These are phyloP conservation scores for Lepiota brunneoincarnata DNA, from an alignment of 768 basidiomycete genomes.

Conservation along the genomic window DNA sequence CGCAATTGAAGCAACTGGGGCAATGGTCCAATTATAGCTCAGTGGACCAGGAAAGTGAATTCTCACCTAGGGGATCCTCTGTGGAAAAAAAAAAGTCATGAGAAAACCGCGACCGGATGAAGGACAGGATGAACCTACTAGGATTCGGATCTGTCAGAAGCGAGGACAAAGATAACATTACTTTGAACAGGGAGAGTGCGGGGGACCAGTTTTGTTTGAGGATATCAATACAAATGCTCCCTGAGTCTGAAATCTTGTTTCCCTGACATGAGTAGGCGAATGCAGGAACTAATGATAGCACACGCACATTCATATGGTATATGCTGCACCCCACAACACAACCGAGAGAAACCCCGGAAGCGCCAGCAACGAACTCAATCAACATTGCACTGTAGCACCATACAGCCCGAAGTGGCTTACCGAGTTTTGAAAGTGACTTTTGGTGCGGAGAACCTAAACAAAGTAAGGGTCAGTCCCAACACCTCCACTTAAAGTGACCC, in stretches of 20 bases:
- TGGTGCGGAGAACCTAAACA: slow-evolving; percentile 71
- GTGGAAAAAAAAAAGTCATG: slow-evolving; percentile 14
- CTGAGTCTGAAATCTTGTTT: slow-evolving; percentile 69
- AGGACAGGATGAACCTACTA: slow-evolving; percentile 43
- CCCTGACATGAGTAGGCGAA: background rate
- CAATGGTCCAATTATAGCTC: background rate
- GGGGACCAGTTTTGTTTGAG: slow-evolving; percentile 95
- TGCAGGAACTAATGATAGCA: slow-evolving; percentile 1
- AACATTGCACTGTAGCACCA: background rate
- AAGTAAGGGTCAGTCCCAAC: background rate
- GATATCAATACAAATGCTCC: slow-evolving; percentile 84
- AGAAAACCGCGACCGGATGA: background rate
- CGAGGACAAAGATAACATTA: slow-evolving; percentile 90
- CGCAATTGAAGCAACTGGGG: slow-evolving; percentile 67
- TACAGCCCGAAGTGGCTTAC: slow-evolving; percentile 32
- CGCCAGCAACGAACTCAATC: background rate
- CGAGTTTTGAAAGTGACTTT: slow-evolving; percentile 73
- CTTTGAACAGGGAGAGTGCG: slow-evolving; percentile 90
- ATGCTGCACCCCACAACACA: slow-evolving; percentile 44
- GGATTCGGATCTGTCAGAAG: slow-evolving; percentile 95
- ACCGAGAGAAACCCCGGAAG: background rate
- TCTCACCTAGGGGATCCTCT: slow-evolving; percentile 73
- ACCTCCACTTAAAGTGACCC: background rate
- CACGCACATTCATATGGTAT: slow-evolving; percentile 79
- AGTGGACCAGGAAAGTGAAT: background rate